Base-by-base conservation (phyloP, 345 rosid species). In the Citrus medica region DNA sequence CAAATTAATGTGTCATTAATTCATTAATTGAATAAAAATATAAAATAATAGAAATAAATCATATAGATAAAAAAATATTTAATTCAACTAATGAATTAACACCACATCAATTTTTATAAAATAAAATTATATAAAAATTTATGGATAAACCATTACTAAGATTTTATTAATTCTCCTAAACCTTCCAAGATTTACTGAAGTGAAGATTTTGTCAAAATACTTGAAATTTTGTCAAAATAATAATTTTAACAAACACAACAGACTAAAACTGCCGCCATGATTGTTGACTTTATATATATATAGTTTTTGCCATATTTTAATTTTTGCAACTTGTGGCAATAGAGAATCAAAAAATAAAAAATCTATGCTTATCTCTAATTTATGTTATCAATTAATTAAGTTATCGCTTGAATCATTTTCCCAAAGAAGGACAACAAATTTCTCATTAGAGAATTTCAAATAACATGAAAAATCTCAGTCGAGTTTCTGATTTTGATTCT, bases 61-160 rank as follows among this genome's bases (percentile, higher is more conserved):
- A 32, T 32, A 5, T 32, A 0, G 5, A 0, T 0, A 32, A 32
- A 32, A 32, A 32, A 32, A 4, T 32, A 4, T 32, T 32, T 32
- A 32, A 32, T 32, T 32, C 0, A 32, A 32, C 5, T 0, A 32
- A 32, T 32, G 0, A 32, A 32, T 32, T 32, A 32, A 32, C 0
- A 32, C 0, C 0, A 32, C 0, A 4, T 32, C 5, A 32, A 0
- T 32, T 32, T 32, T 0, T 32, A 32, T 0, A 32, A 32, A 32
- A 32, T 32, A 32, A 32, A 32, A 32, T 32, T 32, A 0, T 32
- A 32, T 32, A 32, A 32, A 0, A 32, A 32, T 32, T 32, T 32
- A 0, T 32, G 0, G 0, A 0, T 32, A 32, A 0, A 32, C 0
- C 0, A 32, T 32, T 32, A 32, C 4, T 32, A 4, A 4, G 0